Base-by-base conservation (phyloP, 1,284 basidiomycete genomes). In the Cryptococcus wingfieldii region DNA sequence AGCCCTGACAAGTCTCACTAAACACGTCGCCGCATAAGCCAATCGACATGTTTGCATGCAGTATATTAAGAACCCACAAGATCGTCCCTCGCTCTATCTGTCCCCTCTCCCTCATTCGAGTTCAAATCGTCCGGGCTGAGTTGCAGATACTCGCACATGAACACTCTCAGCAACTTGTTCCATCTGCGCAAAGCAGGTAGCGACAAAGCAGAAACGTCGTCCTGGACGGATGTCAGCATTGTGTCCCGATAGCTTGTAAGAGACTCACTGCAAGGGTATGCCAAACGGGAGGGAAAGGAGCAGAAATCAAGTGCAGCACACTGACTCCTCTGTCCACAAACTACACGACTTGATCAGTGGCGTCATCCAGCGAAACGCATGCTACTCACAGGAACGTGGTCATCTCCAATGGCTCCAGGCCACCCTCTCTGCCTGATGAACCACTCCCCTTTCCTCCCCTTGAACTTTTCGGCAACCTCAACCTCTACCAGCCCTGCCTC, bases 281-380 rank as follows among this genome's bases (percentile, higher is more conserved):
- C 96, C 95, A 98, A 6, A 96, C 93, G 2, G 50, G 59, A 0
- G 96, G 96, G 73, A 98, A 98, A 0, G 90, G 93, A 43, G 83
- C 83, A 0, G 94, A 79, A 58, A 98, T 98, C 50, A 98, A 71
- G 73, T 99, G 96, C 60, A 98, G 76, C 48, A 98, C 79, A 55
- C 86, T 90, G 18, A 99, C 93, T 6, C 95, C 96, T 51, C 81
- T 77, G 38, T 80, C 76, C 45, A 96, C 69, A 78, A 99, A 98
- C 14, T 75, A 39, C 28, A 46, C n/a, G n/a, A n/a, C n/a, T n/a
- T n/a, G n/a, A n/a, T n/a, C n/a, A n/a, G n/a, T n/a, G n/a, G n/a
- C n/a, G n/a, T n/a, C n/a, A n/a, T 44, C 16, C 12, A 38, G 13
- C 43, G 41, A 16, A 13, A n/a, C 18, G 8, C 13, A 6, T 42